Evolutionary conservation across 1,139 yeast genomes (phyloP).

Genomic region (Saccharomyces hybrid): DNA sequence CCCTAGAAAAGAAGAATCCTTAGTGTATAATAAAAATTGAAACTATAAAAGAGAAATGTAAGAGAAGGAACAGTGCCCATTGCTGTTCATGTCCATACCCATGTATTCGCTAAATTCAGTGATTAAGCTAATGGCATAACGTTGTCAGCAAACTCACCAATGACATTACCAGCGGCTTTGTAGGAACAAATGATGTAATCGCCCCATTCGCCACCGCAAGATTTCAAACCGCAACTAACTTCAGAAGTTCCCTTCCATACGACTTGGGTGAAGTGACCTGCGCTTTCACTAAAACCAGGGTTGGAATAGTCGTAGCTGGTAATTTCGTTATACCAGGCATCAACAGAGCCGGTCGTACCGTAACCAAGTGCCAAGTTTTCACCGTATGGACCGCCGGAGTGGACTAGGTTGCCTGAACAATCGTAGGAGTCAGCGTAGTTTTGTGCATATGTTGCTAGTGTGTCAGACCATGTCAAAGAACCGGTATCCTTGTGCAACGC

Average conservation of each 20-base stretch:
- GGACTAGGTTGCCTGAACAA: slow-evolving; percentile 49
- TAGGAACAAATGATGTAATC: slow-evolving; percentile 67
- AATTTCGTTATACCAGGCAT: slow-evolving; percentile 63
- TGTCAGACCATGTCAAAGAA: slow-evolving; percentile 42
- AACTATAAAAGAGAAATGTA: not conserved
- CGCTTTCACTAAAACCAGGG: slow-evolving; percentile 36
- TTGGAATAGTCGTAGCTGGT: slow-evolving; percentile 40
- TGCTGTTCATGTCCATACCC: not conserved
- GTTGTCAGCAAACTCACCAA: slow-evolving; percentile 40
- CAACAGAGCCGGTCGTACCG: slow-evolving; percentile 40
- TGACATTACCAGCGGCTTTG: slow-evolving; percentile 51
- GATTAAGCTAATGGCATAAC: slow-evolving; percentile 34
- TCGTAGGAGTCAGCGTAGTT: slow-evolving; percentile 43
- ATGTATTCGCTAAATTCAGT: not conserved
- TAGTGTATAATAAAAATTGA: not conserved
- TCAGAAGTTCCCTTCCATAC: slow-evolving; percentile 53
- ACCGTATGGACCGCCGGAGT: slow-evolving; percentile 56
- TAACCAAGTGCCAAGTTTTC: slow-evolving; percentile 54
- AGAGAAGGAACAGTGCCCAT: not conserved
- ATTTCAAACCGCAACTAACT: slow-evolving; percentile 56
- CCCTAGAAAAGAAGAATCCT: not conserved
- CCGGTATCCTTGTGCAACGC: slow-evolving; percentile 50
- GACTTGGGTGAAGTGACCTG: slow-evolving; percentile 58
- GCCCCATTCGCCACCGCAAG: slow-evolving; percentile 41
- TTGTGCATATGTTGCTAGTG: slow-evolving; percentile 37